These are phyloP conservation scores for Yamadazyma dendronema DNA, from an alignment of 1,139 yeast genomes.

Conservation along the genomic window DNA sequence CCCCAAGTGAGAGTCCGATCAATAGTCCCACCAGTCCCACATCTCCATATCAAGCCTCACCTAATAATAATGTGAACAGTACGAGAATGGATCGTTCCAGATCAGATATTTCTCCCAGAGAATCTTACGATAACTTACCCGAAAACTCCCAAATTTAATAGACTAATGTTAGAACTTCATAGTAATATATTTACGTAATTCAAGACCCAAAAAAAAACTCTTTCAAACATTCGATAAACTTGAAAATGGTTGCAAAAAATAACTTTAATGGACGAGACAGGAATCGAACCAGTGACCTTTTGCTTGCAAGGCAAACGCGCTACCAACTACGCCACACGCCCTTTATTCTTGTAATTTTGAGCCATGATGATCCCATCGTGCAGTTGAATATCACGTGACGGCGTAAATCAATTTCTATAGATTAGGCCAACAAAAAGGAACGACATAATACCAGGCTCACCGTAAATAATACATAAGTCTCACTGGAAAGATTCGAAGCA, in stretches of 20 bases:
- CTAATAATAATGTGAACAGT: not conserved
- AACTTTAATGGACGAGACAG: conserved; percentile 52
- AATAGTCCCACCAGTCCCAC: not conserved
- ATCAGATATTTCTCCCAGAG: conserved; percentile 1
- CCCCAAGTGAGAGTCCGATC: not conserved
- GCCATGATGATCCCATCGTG: too few relatives aligned
- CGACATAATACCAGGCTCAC: too few relatives aligned
- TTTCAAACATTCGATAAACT: not conserved
- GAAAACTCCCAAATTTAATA: not conserved
- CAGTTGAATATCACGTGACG: too few relatives aligned
- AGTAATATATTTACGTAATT: too few relatives aligned
- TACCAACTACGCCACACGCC: conserved; percentile 76
- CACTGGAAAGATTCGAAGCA: too few relatives aligned
- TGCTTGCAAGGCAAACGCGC: conserved; percentile 70
- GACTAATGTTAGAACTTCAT: not conserved
- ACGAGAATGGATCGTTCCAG: not conserved
- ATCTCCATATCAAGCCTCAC: not conserved
- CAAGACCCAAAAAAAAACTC: not conserved
- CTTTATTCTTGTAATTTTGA: too few relatives aligned
- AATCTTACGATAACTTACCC: not conserved
- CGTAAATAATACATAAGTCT: too few relatives aligned
- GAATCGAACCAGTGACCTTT: conserved; percentile 68
- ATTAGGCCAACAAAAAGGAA: too few relatives aligned
- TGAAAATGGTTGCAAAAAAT: not conserved
- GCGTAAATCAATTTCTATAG: too few relatives aligned